These are phyloP conservation scores for Apiospora hydei DNA, from an alignment of 2,329 filamentous ascomycete species.

Conservation along the genomic window DNA sequence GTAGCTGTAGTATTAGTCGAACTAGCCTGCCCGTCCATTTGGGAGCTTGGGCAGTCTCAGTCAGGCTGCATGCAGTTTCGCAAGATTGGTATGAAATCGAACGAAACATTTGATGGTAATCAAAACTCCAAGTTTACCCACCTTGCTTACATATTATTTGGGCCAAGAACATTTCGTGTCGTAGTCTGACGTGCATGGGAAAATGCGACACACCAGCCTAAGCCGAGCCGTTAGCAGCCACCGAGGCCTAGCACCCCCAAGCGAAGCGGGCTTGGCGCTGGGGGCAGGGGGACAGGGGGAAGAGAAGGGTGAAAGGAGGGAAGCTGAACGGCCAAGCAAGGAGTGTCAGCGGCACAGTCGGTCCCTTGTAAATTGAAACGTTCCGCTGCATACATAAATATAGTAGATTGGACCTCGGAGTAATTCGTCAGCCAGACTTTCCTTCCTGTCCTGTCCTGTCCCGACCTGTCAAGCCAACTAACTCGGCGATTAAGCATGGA, in stretches of 20 bases:
- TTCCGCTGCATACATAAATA: too few species aligned
- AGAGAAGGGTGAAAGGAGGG: not conserved
- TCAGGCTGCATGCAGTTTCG: too few species aligned
- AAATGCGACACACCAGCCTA: not conserved
- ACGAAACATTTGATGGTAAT: not conserved
- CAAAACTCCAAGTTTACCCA: not conserved
- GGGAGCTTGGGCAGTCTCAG: too few species aligned
- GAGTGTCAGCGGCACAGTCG: not conserved
- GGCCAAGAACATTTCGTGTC: not conserved
- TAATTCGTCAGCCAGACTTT: too few species aligned
- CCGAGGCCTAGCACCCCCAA: not conserved
- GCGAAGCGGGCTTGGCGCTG: not conserved
- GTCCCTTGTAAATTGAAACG: too few species aligned
- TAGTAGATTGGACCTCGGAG: too few species aligned
- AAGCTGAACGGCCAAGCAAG: not conserved
- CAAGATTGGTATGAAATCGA: not conserved
- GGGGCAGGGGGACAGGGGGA: not conserved
- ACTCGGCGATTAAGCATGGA: not conserved
- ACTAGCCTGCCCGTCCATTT: too few species aligned
- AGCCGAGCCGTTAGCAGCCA: not conserved
- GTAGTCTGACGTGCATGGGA: not conserved
- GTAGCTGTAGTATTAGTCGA: too few species aligned
- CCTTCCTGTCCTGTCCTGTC: not conserved
- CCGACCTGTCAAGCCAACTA: not conserved
- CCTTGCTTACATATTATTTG: not conserved